Evolutionary conservation across 106 monocot species (phyloP).

Genomic region (Apostasia shenzhenica): DNA sequence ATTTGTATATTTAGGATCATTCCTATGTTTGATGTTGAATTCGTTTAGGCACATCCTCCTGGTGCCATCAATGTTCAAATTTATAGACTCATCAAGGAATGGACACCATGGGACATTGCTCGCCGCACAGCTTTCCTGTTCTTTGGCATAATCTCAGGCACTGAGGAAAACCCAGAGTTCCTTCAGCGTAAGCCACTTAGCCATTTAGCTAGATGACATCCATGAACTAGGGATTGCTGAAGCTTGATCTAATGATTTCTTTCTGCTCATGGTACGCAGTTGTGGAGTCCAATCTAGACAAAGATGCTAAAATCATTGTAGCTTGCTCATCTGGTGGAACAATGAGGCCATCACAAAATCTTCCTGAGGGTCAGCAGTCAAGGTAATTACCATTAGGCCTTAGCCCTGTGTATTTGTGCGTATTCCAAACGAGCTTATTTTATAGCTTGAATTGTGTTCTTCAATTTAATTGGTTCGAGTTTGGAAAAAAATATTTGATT

Average conservation of each 20-base stretch:
- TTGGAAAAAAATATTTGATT: too few species aligned
- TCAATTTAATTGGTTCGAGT: too few species aligned
- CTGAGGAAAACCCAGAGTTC: constrained; percentile 96
- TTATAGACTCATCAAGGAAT: constrained; percentile 92
- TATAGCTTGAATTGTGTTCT: too few species aligned
- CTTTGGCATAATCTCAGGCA: constrained; percentile 90
- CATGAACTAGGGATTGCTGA: not conserved
- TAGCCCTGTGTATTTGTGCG: too few species aligned
- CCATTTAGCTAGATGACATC: not conserved
- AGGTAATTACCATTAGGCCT: constrained; percentile 25
- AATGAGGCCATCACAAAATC: constrained; percentile 73
- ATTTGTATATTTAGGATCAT: not conserved
- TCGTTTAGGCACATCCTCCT: constrained; percentile 66
- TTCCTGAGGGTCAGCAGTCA: constrained; percentile 86
- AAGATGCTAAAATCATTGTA: constrained; percentile 92
- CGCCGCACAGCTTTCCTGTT: constrained; percentile 83
- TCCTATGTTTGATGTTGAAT: constrained; percentile 2
- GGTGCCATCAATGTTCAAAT: constrained; percentile 89
- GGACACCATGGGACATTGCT: constrained; percentile 97
- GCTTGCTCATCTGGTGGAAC: constrained; percentile 89
- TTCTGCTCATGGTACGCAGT: constrained; percentile 22
- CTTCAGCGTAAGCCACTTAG: constrained; percentile 42
- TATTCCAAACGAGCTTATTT: too few species aligned
- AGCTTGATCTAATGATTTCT: not conserved
- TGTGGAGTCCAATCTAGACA: constrained; percentile 77